Evolutionary conservation across 2,329 filamentous ascomycete species (phyloP).

Genomic region (Arthrinium phaeospermum): DNA sequence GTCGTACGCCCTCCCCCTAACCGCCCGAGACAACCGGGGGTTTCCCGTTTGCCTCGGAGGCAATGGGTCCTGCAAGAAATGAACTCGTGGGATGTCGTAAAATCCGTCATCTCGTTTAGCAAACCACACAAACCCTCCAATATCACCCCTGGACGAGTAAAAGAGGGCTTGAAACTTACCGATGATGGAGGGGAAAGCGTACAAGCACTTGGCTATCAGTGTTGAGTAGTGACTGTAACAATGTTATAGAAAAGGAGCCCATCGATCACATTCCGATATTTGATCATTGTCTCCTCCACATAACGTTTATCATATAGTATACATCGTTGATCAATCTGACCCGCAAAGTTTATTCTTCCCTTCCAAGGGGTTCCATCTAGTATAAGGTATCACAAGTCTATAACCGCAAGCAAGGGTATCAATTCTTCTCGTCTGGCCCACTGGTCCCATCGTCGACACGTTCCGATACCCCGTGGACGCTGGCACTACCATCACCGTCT

Average conservation of each 20-base stretch:
- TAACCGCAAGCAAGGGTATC: not conserved
- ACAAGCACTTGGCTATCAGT: too few species aligned
- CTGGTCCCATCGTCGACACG: not conserved
- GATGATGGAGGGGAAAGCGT: not conserved
- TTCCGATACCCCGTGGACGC: not conserved
- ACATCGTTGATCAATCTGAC: not conserved
- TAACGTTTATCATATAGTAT: too few species aligned
- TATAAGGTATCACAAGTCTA: not conserved
- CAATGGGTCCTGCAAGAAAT: too few species aligned
- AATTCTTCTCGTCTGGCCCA: not conserved
- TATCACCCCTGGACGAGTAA: not conserved
- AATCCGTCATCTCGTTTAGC: not conserved
- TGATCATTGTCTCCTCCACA: not conserved
- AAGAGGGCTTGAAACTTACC: not conserved
- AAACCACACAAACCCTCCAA: not conserved
- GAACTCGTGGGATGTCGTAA: too few species aligned
- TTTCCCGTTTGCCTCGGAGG: too few species aligned
- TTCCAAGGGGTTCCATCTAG: not conserved
- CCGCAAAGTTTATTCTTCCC: not conserved
- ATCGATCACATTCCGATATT: too few species aligned
- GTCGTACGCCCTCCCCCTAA: not conserved
- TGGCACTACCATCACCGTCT: not conserved
- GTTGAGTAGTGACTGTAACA: not conserved
- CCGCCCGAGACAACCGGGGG: too few species aligned
- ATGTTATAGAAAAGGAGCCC: not conserved